Percentiles rank a stretch among this genome's conserved stretches.
Conservation (phyloP, 495 filamentous ascomycete species). For the Trichoderma erinaceum region DNA sequence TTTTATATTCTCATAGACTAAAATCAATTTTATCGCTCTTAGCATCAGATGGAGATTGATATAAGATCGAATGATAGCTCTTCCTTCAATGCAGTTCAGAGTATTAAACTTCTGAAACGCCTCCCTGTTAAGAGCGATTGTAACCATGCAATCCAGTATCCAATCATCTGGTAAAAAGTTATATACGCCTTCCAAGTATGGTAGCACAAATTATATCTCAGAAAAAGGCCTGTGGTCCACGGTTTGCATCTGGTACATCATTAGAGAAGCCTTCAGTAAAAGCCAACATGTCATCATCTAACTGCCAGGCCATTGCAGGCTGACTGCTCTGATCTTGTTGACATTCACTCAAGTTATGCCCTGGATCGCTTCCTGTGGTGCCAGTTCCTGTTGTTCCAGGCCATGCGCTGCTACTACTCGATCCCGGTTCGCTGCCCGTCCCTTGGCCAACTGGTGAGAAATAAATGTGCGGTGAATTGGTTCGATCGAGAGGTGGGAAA, state of each 20-base stretch:
- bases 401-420: background rate
- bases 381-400: background rate
- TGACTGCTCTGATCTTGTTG: background rate
- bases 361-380: background rate
- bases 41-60: too few species aligned
- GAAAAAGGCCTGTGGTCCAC: background rate
- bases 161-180: background rate
- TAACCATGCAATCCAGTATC: background rate
- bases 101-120: too few species aligned
- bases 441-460: background rate
- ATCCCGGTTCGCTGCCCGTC: background rate
- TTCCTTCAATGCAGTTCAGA: too few species aligned
- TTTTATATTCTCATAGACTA: too few species aligned
- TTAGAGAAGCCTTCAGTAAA: background rate
- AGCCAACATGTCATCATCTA: background rate
- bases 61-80: too few species aligned
- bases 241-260: background rate
- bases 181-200: background rate
- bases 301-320: background rate
- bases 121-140: background rate
- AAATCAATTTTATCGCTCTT: too few species aligned
- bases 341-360: background rate
- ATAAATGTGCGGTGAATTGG: background rate
- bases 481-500: background rate
- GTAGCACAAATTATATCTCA: background rate